Evolutionary conservation across 345 rosid genomes (phyloP).

Genomic region (Geranium brycei): DNA sequence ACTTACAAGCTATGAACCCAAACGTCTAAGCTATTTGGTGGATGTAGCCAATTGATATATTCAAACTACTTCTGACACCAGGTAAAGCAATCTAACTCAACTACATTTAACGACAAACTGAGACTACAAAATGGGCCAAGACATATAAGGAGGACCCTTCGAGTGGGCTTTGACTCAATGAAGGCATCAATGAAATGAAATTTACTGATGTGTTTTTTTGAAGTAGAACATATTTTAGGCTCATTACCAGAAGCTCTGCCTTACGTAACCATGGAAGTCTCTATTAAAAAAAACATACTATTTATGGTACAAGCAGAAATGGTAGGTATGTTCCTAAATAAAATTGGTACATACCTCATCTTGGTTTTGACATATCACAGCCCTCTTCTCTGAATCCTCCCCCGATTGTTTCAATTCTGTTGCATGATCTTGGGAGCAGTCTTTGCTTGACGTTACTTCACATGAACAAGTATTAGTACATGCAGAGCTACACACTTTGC

Average conservation of each 20-base stretch:
- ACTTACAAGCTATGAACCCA: too few species aligned
- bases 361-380: slow-evolving; percentile 3
- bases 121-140: too few species aligned
- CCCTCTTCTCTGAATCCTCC: slow-evolving; percentile 4
- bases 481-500: slow-evolving; percentile 7
- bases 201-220: background rate
- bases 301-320: background rate
- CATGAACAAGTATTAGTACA: background rate
- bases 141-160: too few species aligned
- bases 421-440: slow-evolving; percentile 4
- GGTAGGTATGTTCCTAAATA: background rate
- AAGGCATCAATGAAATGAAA: background rate
- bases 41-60: too few species aligned
- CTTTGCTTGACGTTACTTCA: slow-evolving; percentile 10
- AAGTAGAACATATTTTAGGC: background rate
- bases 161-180: too few species aligned
- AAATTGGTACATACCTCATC: slow-evolving; percentile 9
- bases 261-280: background rate
- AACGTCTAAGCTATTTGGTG: too few species aligned
- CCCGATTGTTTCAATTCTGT: slow-evolving; percentile 1
- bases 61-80: too few species aligned
- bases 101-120: too few species aligned
- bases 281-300: background rate
- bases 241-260: background rate
- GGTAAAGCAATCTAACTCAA: too few species aligned